Base-by-base conservation (phyloP, 23 red algal genomes). In the Cyanidioschyzon merolae region DNA sequence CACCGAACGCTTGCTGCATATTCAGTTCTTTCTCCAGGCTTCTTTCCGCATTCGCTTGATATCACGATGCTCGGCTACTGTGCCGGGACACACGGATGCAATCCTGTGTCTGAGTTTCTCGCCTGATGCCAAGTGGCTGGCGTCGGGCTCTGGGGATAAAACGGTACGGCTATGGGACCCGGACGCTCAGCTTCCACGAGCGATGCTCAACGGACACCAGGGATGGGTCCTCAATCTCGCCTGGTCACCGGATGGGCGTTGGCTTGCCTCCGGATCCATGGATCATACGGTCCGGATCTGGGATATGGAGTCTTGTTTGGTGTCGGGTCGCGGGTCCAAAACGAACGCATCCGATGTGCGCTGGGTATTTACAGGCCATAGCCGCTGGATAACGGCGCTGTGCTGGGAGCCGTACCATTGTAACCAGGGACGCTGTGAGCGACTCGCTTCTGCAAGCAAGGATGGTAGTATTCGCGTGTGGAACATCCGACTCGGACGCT, bases 51-150 rank as follows among this genome's bases (percentile, higher is more conserved):
- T 98, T 40, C 85, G 94, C 0, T 57, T 85, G 7, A 75, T 91
- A 0, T 68, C 94, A 27, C 39, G 94, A 0, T 98, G 94, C 39
- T 83, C 82, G 24, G 81, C 85, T 1, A 81, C 80, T 0, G 39
- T 98, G 21, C 86, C 89, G n/a, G 94, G 88, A 0, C 94, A 98
- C 63, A 58, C 71, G 12, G 88, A 98, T 63, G 86, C 94, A 38
- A 77, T 98, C 24, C 76, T 98, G 18, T 67, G 50, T 0, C 45
- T 87, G 21, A 31, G 15, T 15, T 98, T 98, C 76, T 89, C 88
- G 2, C 94, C 94, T 2, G 89, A 98, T 68, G 75, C 50, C 35
- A 1, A 21, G 1, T 1, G 68, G 1, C 38, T 91, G 12, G 94
- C 94, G 1, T 85, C 85, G 0, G 89, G 85, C n/a, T 89, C 85